Evolutionary conservation across 768 basidiomycete genomes (phyloP).

Genomic region (Suillus decipiens): DNA sequence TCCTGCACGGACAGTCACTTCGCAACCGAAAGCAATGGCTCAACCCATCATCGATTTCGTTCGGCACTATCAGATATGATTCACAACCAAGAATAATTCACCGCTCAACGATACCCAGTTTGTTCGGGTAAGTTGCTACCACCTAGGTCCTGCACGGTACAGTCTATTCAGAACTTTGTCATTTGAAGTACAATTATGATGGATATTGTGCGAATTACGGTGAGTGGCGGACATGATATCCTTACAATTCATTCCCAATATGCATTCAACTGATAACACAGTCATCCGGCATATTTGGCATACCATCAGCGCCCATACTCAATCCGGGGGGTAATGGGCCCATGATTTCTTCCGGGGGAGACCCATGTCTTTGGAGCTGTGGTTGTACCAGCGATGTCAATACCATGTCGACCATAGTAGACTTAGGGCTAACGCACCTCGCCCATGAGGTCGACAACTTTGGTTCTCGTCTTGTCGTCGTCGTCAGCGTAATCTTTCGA

Average conservation of each 20-base stretch:
- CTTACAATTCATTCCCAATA: not conserved
- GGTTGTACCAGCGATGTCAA: not conserved
- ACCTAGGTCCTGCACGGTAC: not conserved
- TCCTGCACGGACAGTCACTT: not conserved
- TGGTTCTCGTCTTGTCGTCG: slow-evolving; percentile 43
- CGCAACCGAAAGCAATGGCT: not conserved
- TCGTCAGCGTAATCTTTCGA: slow-evolving; percentile 58
- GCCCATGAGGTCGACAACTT: slow-evolving; percentile 70
- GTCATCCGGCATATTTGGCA: slow-evolving; percentile 44
- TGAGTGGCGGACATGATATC: too few relatives aligned
- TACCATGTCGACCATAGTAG: not conserved
- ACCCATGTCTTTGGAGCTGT: slow-evolving; percentile 80
- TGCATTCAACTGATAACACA: slow-evolving; percentile 18
- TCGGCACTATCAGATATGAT: not conserved
- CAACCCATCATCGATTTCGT: not conserved
- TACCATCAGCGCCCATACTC: slow-evolving; percentile 53
- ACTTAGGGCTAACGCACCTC: slow-evolving; percentile 47
- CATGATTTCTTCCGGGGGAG: slow-evolving; percentile 82
- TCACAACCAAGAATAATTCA: not conserved
- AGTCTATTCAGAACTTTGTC: too few relatives aligned
- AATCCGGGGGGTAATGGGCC: slow-evolving; percentile 78
- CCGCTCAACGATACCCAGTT: not conserved
- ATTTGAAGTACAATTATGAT: too few relatives aligned
- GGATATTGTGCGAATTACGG: too few relatives aligned
- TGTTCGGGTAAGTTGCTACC: not conserved